Evolutionary conservation across 2,329 filamentous ascomycete genomes (phyloP).

Genomic region (Epichloe baconii): DNA sequence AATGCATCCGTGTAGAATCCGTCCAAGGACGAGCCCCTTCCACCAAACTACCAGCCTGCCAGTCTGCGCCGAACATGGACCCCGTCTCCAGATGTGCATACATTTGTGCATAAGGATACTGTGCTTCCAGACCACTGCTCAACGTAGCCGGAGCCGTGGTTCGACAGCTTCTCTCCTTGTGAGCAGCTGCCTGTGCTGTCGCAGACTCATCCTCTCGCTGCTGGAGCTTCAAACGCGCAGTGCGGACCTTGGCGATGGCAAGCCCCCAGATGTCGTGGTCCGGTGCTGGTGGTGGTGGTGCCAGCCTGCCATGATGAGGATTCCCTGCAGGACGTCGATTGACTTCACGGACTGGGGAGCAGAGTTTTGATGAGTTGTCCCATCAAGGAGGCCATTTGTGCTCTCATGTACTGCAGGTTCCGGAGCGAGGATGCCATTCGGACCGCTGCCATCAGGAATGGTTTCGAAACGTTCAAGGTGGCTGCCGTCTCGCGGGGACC

Average conservation of each 20-base stretch:
- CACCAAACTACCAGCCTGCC: neutral
- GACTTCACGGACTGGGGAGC: neutral
- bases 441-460: neutral
- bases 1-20: neutral
- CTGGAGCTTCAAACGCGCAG: neutral
- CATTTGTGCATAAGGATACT: neutral
- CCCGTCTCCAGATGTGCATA: neutral
- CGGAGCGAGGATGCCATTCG: neutral
- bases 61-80: neutral
- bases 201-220: neutral
- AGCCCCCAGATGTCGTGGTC: neutral
- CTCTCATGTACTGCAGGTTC: neutral
- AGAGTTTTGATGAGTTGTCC: neutral
- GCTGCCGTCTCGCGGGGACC: neutral
- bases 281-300: neutral
- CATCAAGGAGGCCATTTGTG: neutral
- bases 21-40: neutral
- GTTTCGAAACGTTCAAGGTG: neutral
- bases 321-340: neutral
- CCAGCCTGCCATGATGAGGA: neutral
- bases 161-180: neutral
- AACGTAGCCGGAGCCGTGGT: neutral
- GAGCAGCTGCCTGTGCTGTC: neutral
- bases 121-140: neutral
- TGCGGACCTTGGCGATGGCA: neutral